Conservation (phyloP, 495 filamentous ascomycete genomes). For the Sabuloglossum arenarium region DNA sequence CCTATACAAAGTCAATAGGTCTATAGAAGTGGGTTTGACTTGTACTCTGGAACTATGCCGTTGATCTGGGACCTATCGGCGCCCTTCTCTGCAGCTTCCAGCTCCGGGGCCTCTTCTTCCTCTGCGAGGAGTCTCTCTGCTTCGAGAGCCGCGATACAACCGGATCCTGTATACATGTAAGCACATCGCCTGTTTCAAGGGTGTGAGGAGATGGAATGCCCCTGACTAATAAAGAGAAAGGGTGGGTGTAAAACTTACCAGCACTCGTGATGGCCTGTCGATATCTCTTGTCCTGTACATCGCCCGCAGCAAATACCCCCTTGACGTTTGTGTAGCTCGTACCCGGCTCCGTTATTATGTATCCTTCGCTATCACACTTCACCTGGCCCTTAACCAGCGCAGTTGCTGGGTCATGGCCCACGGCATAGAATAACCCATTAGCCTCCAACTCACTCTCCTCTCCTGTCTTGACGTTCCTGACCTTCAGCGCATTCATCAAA, state of each 20-base stretch:
- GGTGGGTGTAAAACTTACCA: slow-evolving; percentile 33
- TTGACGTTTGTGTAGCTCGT: slow-evolving; percentile 72
- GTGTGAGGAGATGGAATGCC: no score
- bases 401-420: slow-evolving; percentile 92
- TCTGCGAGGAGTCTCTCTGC: slow-evolving; percentile 84
- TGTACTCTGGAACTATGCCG: slow-evolving; percentile 34
- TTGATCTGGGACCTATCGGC: slow-evolving; percentile 15
- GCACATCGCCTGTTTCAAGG: slow-evolving; percentile 6
- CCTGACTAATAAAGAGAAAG: background rate
- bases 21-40: slow-evolving; percentile 41
- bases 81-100: slow-evolving; percentile 16
- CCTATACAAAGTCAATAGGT: no score
- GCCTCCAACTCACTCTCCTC: slow-evolving; percentile 62
- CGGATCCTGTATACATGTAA: slow-evolving; percentile 45
- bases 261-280: slow-evolving; percentile 95
- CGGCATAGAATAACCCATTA: slow-evolving; percentile 91
- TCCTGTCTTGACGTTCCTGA: slow-evolving; percentile 65
- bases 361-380: slow-evolving; percentile 67
- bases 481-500: slow-evolving; percentile 62
- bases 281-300: slow-evolving; percentile 97
- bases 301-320: slow-evolving; percentile 90
- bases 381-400: slow-evolving; percentile 69
- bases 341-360: slow-evolving; percentile 75
- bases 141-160: slow-evolving; percentile 86
- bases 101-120: slow-evolving; percentile 27